phyloP scores from a whole-genome alignment of 805 yeast genomes.

The Candida lessepsii region DNA sequence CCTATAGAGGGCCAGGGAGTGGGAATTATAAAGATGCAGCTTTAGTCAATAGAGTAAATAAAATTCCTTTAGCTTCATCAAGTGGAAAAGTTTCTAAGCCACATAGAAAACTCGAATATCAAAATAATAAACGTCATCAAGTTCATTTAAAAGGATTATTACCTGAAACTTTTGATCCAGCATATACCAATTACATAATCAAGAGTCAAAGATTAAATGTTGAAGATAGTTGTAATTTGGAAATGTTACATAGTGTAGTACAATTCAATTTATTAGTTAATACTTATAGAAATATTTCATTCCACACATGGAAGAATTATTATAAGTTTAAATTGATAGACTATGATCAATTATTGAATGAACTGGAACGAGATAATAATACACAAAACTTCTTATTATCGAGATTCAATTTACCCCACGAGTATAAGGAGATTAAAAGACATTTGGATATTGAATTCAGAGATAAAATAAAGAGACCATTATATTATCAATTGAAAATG shows the following conservation, averaged over 20 bases:
- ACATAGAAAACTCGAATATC: slow-evolving; percentile 22
- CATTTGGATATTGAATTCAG: slow-evolving; percentile 36
- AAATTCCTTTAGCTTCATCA: slow-evolving; percentile 20
- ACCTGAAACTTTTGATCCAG: slow-evolving; percentile 32
- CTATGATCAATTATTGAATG: slow-evolving; percentile 31
- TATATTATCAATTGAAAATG: slow-evolving; percentile 30
- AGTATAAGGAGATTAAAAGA: slow-evolving; percentile 30
- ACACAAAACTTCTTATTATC: slow-evolving; percentile 14
- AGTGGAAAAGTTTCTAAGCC: slow-evolving; percentile 9
- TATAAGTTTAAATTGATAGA: slow-evolving; percentile 39
- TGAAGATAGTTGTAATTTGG: slow-evolving; percentile 39
- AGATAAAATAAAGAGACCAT: slow-evolving; percentile 32
- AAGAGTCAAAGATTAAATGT: slow-evolving; percentile 28
- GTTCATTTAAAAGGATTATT: slow-evolving; percentile 37
- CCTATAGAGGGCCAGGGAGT: slow-evolving; percentile 45
- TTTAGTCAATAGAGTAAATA: slow-evolving; percentile 38
- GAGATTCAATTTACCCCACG: slow-evolving; percentile 35
- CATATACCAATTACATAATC: slow-evolving; percentile 29
- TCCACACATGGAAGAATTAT: slow-evolving; percentile 39
- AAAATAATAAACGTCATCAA: slow-evolving; percentile 16
- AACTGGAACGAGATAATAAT: slow-evolving; percentile 13
- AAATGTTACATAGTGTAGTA: slow-evolving; percentile 43
- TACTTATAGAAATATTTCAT: slow-evolving; percentile 38
- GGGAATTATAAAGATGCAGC: slow-evolving; percentile 47
- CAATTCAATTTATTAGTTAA: slow-evolving; percentile 41